phyloP scores from a whole-genome alignment of 2,329 filamentous ascomycete genomes.

The Sporothrix pseudoabietina region DNA sequence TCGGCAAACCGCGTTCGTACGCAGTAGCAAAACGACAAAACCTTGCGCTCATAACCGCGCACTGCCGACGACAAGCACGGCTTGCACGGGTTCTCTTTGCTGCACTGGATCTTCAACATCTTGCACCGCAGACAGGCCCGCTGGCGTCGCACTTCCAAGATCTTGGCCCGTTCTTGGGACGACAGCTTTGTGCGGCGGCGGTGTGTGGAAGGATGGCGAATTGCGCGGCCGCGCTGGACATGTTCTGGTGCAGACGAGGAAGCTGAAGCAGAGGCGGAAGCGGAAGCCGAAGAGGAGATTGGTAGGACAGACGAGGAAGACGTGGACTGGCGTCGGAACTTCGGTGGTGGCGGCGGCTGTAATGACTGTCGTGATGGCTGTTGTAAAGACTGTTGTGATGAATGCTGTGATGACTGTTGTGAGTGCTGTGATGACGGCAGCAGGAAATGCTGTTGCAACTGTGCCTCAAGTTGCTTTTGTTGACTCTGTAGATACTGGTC shows the following conservation, averaged over 20 bases:
- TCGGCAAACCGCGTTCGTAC: conserved; percentile 39
- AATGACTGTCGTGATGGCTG: not conserved
- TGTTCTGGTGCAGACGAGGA: not conserved
- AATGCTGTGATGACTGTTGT: not conserved
- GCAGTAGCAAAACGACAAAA: conserved; percentile 40
- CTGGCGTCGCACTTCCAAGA: conserved; percentile 37
- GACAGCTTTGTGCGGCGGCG: conserved; percentile 36
- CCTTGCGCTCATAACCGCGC: conserved; percentile 38
- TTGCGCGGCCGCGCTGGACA: conserved; percentile 5
- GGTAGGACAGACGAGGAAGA: not conserved
- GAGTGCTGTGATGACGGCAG: not conserved
- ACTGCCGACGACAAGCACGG: conserved; percentile 39
- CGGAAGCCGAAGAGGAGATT: not conserved
- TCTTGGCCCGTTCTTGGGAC: conserved; percentile 36
- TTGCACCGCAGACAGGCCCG: conserved; percentile 39
- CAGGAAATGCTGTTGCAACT: not conserved
- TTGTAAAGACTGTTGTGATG: no score
- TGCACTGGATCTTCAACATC: conserved; percentile 41
- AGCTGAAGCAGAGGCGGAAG: not conserved
- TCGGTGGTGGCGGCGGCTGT: not conserved
- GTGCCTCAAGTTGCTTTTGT: not conserved
- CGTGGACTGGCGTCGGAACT: not conserved
- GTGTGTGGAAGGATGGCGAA: conserved; percentile 10
- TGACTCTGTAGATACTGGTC: not conserved
- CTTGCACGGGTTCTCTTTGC: conserved; percentile 38